These are phyloP conservation scores for Geotrichum phurueaensis DNA, from an alignment of 1,139 yeast genomes.

Conservation along the genomic window DNA sequence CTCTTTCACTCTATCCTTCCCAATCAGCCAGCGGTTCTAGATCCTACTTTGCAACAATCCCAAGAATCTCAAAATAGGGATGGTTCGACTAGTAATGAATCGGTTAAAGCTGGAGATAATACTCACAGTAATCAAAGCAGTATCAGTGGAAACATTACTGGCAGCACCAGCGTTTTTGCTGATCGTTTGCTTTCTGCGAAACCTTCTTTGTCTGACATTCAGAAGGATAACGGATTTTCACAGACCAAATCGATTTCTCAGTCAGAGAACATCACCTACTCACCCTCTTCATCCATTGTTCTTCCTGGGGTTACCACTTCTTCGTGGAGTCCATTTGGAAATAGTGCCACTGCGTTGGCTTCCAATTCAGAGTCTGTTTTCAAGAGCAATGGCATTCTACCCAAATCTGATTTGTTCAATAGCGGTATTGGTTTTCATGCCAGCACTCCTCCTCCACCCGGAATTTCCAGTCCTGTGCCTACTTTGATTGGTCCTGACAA, in stretches of 20 bases:
- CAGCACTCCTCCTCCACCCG: slow-evolving; percentile 27
- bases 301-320: slow-evolving; percentile 12
- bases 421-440: slow-evolving; percentile 14
- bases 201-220: slow-evolving; percentile 14
- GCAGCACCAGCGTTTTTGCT: slow-evolving; percentile 10
- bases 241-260: slow-evolving; percentile 9
- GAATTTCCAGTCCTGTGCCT: slow-evolving; percentile 22
- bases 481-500: slow-evolving; percentile 37
- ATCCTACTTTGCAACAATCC: slow-evolving; percentile 6
- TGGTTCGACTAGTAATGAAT: slow-evolving; percentile 4
- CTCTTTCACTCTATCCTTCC: slow-evolving; percentile 22
- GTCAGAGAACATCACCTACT: slow-evolving; percentile 1
- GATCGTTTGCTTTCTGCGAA: slow-evolving; percentile 15
- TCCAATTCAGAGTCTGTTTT: slow-evolving; percentile 11
- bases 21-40: slow-evolving; percentile 21
- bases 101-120: background rate
- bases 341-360: slow-evolving; percentile 9
- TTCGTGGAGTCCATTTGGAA: slow-evolving; percentile 18
- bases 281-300: slow-evolving; percentile 11
- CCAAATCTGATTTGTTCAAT: slow-evolving; percentile 11
- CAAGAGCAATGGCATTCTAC: slow-evolving; percentile 10
- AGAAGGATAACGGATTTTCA: slow-evolving; percentile 11
- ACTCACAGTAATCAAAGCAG: slow-evolving; percentile 10
- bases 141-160: background rate
- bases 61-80: slow-evolving; percentile 6